These are phyloP conservation scores for Lycium ferocissimum DNA, from an alignment of 257 asterid species.

Conservation along the genomic window DNA sequence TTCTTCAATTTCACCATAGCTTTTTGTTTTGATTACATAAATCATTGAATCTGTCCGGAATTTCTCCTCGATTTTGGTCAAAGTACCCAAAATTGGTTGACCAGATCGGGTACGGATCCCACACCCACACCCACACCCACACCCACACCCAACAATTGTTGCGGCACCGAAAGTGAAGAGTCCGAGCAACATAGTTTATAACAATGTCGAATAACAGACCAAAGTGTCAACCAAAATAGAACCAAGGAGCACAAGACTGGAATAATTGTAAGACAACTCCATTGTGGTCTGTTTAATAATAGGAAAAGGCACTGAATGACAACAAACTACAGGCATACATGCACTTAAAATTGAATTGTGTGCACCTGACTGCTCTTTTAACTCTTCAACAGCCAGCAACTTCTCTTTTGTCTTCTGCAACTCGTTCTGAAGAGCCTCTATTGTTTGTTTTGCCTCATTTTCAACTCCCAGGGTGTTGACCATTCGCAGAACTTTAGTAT, in stretches of 20 bases:
- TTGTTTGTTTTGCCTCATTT: conserved; percentile 91
- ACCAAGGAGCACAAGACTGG: conserved; percentile 10
- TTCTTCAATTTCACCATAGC: too few species aligned
- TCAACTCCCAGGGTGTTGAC: conserved; percentile 90
- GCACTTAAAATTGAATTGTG: conserved; percentile 35
- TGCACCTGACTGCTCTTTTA: conserved; percentile 91
- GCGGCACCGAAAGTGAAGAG: too few species aligned
- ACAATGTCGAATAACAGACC: background rate
- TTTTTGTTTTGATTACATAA: too few species aligned
- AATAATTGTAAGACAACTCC: background rate
- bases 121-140: too few species aligned
- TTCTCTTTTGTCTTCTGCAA: conserved; percentile 90
- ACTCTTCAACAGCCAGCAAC: conserved; percentile 93
- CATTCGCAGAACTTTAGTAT: conserved; percentile 94
- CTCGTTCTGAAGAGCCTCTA: conserved; percentile 94
- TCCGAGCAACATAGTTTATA: too few species aligned
- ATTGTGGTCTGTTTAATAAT: background rate
- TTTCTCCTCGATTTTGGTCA: too few species aligned
- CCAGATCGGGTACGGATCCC: too few species aligned
- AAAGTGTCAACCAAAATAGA: conserved; percentile 1
- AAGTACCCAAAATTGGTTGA: too few species aligned
- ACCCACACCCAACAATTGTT: too few species aligned
- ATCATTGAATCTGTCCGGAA: too few species aligned
- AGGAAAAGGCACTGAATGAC: background rate
- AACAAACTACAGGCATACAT: conserved; percentile 7